phyloP scores from a whole-genome alignment of 2,329 filamentous ascomycete species.

The Neurospora crassa region DNA sequence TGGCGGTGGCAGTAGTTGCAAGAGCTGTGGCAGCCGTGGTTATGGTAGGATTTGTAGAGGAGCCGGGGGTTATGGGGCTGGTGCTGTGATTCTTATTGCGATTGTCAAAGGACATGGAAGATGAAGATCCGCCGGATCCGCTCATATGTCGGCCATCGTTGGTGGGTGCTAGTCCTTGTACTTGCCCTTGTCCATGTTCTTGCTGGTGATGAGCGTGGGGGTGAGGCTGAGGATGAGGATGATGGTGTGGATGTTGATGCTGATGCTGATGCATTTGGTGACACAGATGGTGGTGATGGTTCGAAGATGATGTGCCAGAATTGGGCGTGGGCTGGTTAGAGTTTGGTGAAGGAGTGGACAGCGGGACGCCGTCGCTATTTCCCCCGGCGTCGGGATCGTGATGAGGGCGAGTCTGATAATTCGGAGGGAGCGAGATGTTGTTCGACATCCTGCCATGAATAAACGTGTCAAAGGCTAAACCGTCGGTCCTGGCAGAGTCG shows the following conservation, averaged over 20 bases:
- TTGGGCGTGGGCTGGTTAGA: slow-evolving; percentile 51
- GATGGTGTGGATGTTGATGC: slow-evolving; percentile 11
- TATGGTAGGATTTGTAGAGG: background rate
- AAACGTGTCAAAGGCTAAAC: background rate
- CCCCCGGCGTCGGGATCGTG: slow-evolving; percentile 34
- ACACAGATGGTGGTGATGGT: slow-evolving; percentile 24
- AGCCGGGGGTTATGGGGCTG: slow-evolving; percentile 24
- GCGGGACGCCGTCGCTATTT: slow-evolving; percentile 26
- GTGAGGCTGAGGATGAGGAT: background rate
- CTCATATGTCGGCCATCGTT: slow-evolving; percentile 22
- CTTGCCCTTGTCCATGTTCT: slow-evolving; percentile 5
- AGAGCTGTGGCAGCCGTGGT: background rate
- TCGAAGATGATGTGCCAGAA: slow-evolving; percentile 39
- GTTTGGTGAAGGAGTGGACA: slow-evolving; percentile 38
- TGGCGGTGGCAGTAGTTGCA: background rate
- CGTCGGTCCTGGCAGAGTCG: slow-evolving; percentile 2
- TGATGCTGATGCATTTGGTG: slow-evolving; percentile 4
- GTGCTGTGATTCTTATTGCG: slow-evolving; percentile 18
- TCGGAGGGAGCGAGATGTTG: slow-evolving; percentile 2
- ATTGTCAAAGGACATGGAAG: slow-evolving; percentile 35
- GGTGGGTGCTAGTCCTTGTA: slow-evolving; percentile 13
- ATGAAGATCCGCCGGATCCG: slow-evolving; percentile 35
- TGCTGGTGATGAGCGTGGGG: background rate
- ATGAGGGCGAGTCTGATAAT: slow-evolving; percentile 26
- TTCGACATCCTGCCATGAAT: slow-evolving; percentile 9